Conservation (phyloP, 2,329 filamentous ascomycete genomes). For the Raffaelea deltoideospora region DNA sequence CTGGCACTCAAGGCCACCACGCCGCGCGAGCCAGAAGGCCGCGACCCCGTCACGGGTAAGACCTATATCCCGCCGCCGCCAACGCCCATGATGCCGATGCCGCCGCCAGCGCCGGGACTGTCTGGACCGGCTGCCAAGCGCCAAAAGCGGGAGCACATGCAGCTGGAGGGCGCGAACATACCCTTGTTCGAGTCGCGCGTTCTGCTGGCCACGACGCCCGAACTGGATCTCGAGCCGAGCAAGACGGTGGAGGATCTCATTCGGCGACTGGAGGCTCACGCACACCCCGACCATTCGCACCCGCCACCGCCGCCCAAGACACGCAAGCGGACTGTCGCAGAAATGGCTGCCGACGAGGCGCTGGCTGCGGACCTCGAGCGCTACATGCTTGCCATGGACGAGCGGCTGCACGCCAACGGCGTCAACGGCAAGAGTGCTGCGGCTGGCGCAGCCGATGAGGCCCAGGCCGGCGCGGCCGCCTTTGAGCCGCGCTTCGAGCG, state of each 20-base stretch:
- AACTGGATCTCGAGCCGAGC: constrained; percentile 65
- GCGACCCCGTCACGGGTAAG: constrained; percentile 7
- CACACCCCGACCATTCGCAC: constrained; percentile 63
- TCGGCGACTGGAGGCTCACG: constrained; percentile 52
- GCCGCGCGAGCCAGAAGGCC: constrained; percentile 27
- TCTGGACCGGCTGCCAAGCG: constrained; percentile 39
- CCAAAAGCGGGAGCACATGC: constrained; percentile 55
- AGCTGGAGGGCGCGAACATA: constrained; percentile 60
- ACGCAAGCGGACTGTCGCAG: constrained; percentile 83
- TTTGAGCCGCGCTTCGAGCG: constrained; percentile 80
- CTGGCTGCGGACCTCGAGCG: constrained; percentile 77
- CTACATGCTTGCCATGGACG: constrained; percentile 86
- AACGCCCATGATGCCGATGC: constrained; percentile 46
- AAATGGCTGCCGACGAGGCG: constrained; percentile 90
- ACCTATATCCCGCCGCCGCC: constrained; percentile 42
- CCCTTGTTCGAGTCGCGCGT: constrained; percentile 64
- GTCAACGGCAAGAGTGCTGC: constrained; percentile 40
- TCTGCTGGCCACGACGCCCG: constrained; percentile 55
- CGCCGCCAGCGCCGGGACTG: constrained; percentile 35
- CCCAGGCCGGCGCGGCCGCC: constrained; percentile 51
- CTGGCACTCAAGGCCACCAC: constrained; percentile 60
- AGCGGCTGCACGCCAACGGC: constrained; percentile 51
- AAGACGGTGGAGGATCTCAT: constrained; percentile 54
- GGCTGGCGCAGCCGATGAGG: constrained; percentile 55
- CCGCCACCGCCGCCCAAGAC: constrained; percentile 72